A percentile compares a stretch with the other conserved stretches of the same genome.
Conservation (phyloP, 352 stramenopile species). For the Globisporangium rhizosaccharum region DNA sequence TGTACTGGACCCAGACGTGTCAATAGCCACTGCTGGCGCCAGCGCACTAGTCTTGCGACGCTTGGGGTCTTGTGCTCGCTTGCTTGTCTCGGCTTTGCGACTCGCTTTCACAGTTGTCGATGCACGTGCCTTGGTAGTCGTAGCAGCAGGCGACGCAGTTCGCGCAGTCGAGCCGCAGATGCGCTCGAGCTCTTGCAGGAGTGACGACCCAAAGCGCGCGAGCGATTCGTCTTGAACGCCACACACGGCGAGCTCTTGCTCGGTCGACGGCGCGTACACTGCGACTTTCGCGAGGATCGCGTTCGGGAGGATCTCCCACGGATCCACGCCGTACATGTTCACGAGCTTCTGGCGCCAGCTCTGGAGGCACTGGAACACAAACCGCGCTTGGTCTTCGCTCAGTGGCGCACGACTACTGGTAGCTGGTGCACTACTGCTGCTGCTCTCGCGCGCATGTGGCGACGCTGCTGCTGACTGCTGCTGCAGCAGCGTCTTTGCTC, state of each 20-base stretch:
- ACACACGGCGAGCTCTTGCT: slow-evolving; percentile 52
- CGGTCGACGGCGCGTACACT: slow-evolving; percentile 43
- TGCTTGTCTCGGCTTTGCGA: slow-evolving; percentile 8
- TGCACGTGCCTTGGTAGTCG: not conserved
- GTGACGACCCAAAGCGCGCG: slow-evolving; percentile 52
- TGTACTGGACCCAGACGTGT: not conserved
- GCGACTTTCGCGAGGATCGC: slow-evolving; percentile 67
- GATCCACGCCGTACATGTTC: slow-evolving; percentile 57
- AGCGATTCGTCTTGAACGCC: slow-evolving; percentile 41
- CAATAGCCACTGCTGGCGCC: not conserved
- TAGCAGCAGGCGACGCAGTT: not conserved
- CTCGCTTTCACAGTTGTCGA: not conserved
- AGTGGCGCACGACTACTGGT: slow-evolving; percentile 23
- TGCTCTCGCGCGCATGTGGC: not conserved
- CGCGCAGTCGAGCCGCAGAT: slow-evolving; percentile 13
- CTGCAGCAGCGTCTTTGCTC: slow-evolving; percentile 53
- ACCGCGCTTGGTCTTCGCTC: slow-evolving; percentile 48
- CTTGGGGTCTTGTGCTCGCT: slow-evolving; percentile 11
- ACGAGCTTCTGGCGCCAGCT: slow-evolving; percentile 77
- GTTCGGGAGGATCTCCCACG: slow-evolving; percentile 74
- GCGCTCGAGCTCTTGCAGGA: slow-evolving; percentile 49
- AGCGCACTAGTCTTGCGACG: slow-evolving; percentile 13
- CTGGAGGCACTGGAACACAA: slow-evolving; percentile 70
- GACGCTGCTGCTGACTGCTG: slow-evolving; percentile 25
- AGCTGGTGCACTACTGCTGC: slow-evolving; percentile 8